These are phyloP conservation scores for Lactarius hengduanensis DNA, from an alignment of 768 basidiomycete species.

Conservation along the genomic window DNA sequence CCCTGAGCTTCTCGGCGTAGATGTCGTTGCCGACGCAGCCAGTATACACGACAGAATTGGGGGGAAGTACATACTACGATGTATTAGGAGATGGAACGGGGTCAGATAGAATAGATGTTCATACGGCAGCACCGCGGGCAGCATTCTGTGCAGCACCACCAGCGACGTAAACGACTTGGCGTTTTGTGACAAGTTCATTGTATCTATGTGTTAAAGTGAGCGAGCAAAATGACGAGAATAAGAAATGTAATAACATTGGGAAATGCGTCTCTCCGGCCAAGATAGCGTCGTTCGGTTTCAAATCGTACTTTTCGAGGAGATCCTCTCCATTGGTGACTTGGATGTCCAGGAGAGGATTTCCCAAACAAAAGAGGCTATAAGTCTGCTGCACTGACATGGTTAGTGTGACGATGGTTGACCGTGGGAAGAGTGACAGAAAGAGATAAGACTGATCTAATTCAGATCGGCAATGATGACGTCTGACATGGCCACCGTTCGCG, in stretches of 20 bases:
- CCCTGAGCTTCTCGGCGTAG: conserved; percentile 84
- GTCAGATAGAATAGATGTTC: conserved; percentile 34
- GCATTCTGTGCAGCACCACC: conserved; percentile 97
- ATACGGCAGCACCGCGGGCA: conserved; percentile 91
- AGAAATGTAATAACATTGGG: conserved; percentile 57
- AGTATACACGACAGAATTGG: conserved; percentile 85
- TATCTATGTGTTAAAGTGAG: conserved; percentile 53
- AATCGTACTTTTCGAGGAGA: conserved; percentile 82
- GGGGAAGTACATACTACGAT: conserved; percentile 83
- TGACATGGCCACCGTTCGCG: conserved; percentile 30
- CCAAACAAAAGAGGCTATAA: conserved; percentile 82
- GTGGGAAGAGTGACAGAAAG: conserved; percentile 12
- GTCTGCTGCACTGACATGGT: conserved; percentile 32
- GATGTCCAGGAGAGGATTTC: conserved; percentile 96
- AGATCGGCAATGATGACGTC: background rate
- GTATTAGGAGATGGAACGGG: conserved; percentile 16
- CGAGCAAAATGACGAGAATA: conserved; percentile 4
- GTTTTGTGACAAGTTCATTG: conserved; percentile 75
- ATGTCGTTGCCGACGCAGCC: conserved; percentile 93
- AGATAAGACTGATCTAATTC: conserved; percentile 8
- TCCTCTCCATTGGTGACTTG: conserved; percentile 85
- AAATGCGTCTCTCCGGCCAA: conserved; percentile 87
- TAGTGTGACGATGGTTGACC: background rate
- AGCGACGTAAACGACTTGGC: conserved; percentile 86
- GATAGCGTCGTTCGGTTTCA: conserved; percentile 95